A percentile compares a stretch with the other conserved stretches of the same genome.
Evolutionary conservation across 2,329 filamentous ascomycete genomes (phyloP).

Genomic region (Huntiella moniliformis): DNA sequence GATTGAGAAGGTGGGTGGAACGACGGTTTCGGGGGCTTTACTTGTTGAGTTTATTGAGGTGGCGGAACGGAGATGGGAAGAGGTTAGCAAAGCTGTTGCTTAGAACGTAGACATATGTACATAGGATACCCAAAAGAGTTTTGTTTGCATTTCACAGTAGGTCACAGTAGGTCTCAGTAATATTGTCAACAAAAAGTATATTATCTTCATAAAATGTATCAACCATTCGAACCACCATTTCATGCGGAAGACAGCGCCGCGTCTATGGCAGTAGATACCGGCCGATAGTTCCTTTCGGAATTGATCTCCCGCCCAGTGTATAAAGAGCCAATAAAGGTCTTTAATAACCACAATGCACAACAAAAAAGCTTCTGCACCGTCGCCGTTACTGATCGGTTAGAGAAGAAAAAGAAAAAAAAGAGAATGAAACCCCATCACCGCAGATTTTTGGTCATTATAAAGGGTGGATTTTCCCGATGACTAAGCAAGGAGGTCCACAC

Average conservation of each 20-base stretch:
- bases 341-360: conserved; percentile 8
- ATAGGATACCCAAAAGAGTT: conserved; percentile 3
- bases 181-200: neutral
- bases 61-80: conserved; percentile 12
- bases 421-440: conserved; percentile 18
- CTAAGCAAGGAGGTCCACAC: conserved; percentile 5
- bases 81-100: conserved; percentile 20
- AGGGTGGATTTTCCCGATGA: neutral
- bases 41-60: conserved; percentile 11
- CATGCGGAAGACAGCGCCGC: conserved; percentile 31
- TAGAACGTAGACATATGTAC: neutral
- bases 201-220: conserved; percentile 34
- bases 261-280: conserved; percentile 83
- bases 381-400: conserved; percentile 20
- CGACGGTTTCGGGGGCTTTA: conserved; percentile 43
- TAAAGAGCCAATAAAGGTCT: conserved; percentile 18
- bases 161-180: neutral
- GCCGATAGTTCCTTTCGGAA: conserved; percentile 29
- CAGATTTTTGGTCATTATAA: conserved; percentile 4
- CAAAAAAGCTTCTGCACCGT: conserved; percentile 16
- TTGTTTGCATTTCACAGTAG: neutral
- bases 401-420: conserved; percentile 18
- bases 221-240: conserved; percentile 72
- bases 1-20: conserved; percentile 72
- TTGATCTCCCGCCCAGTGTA: conserved; percentile 45